Conservation (phyloP, 2,329 filamentous ascomycete genomes). For the Reticulascus tulasneorum region DNA sequence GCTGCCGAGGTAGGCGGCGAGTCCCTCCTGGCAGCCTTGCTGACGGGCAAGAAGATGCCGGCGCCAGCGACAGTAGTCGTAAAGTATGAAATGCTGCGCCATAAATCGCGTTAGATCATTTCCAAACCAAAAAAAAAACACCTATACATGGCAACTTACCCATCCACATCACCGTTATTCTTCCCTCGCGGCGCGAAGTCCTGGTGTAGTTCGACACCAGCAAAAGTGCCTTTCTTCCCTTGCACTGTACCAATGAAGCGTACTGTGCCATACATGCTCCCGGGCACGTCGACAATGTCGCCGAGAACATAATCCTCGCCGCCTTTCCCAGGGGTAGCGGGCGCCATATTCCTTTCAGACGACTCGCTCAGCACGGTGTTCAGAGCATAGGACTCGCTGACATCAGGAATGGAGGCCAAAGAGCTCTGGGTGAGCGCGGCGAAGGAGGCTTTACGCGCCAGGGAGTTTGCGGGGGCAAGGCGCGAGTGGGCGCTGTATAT, state of each 20-base stretch:
- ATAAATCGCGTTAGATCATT: conserved; percentile 17
- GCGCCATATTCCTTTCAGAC: conserved; percentile 45
- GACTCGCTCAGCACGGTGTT: conserved; percentile 48
- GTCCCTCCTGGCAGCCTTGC: conserved; percentile 70
- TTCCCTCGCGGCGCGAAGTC: conserved; percentile 84
- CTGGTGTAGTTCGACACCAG: conserved; percentile 80
- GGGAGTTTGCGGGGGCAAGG: conserved; percentile 34
- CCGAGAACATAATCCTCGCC: conserved; percentile 63
- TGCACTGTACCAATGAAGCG: conserved; percentile 84
- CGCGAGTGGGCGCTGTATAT: conserved; percentile 48
- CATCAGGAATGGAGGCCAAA: conserved; percentile 64
- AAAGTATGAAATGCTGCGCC: conserved; percentile 69
- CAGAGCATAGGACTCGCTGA: conserved; percentile 58
- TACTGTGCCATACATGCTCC: conserved; percentile 85
- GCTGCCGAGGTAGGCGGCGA: conserved; percentile 46
- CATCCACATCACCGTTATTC: conserved; percentile 94
- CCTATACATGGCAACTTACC: conserved; percentile 49
- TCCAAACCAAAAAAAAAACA: conserved; percentile 8
- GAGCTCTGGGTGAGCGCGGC: conserved; percentile 63
- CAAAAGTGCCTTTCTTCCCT: conserved; percentile 88
- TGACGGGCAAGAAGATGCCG: conserved; percentile 88
- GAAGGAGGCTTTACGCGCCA: conserved; percentile 68
- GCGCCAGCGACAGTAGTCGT: conserved; percentile 71
- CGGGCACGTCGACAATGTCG: conserved; percentile 85
- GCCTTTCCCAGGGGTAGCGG: conserved; percentile 50